A percentile compares a stretch with the other conserved stretches of the same genome.
Evolutionary conservation across 768 basidiomycete species (phyloP).

Genomic region (Pisolithus orientalis): DNA sequence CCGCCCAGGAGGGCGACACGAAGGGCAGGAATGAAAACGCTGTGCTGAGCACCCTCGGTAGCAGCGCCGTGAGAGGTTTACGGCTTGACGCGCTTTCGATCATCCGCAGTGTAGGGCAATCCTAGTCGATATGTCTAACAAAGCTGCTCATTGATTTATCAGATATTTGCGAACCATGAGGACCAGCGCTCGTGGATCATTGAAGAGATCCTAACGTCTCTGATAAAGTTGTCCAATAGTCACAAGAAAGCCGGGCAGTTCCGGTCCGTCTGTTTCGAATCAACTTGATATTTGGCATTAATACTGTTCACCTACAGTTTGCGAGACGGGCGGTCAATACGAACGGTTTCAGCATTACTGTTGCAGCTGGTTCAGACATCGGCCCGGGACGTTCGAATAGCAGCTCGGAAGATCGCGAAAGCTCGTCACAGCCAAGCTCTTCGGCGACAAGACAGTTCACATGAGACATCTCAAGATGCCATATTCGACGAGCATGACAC

Average conservation of each 20-base stretch:
- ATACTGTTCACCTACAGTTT: constrained; percentile 43
- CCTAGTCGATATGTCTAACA: background rate
- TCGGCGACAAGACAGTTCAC: constrained; percentile 53
- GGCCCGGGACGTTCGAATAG: constrained; percentile 77
- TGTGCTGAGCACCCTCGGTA: constrained; percentile 62
- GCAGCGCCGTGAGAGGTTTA: constrained; percentile 74
- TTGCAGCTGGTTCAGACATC: constrained; percentile 97
- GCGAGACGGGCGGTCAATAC: constrained; percentile 85
- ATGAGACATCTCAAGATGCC: constrained; percentile 43
- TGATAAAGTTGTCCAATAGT: constrained; percentile 84
- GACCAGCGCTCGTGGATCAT: constrained; percentile 94
- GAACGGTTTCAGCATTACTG: constrained; percentile 88
- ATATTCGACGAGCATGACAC: constrained; percentile 64
- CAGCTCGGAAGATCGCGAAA: constrained; percentile 57
- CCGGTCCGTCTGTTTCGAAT: constrained; percentile 42
- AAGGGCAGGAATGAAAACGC: constrained; percentile 52
- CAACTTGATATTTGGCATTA: background rate
- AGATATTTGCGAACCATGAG: constrained; percentile 91
- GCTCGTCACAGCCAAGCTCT: constrained; percentile 57
- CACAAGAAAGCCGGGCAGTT: constrained; percentile 90
- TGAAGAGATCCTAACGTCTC: constrained; percentile 89
- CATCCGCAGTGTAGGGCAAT: constrained; percentile 68
- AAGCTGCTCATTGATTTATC: constrained; percentile 4
- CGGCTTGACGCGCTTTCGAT: constrained; percentile 77
- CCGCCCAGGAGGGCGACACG: constrained; percentile 44